Percentiles rank a stretch among this genome's conserved stretches.
Conservation (phyloP, 331 rosid genomes). For the Acacia pycnantha region DNA sequence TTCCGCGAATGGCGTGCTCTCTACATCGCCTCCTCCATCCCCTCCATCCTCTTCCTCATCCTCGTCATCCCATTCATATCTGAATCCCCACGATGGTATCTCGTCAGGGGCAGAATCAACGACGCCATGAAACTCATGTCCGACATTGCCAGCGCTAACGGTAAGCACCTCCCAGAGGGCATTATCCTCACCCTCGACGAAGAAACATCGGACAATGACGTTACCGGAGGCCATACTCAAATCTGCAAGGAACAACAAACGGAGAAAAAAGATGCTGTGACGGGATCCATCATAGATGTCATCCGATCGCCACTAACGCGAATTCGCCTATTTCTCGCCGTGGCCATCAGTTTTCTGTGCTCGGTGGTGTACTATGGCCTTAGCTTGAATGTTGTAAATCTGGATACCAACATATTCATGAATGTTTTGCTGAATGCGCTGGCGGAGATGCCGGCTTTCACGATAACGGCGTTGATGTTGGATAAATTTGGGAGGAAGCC, state of each 20-base stretch:
- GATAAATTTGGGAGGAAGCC: conserved; percentile 75
- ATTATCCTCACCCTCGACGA: conserved; percentile 53
- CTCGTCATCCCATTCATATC: conserved; percentile 57
- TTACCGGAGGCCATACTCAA: neutral
- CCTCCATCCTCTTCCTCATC: conserved; percentile 65
- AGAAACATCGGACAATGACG: conserved; percentile 23
- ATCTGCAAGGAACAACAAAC: neutral
- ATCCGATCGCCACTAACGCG: conserved; percentile 54
- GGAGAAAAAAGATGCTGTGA: conserved; percentile 29
- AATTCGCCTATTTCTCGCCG: conserved; percentile 46
- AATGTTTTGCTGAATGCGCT: conserved; percentile 63
- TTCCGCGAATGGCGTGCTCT: conserved; percentile 67
- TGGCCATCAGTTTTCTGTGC: conserved; percentile 57
- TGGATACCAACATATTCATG: conserved; percentile 63
- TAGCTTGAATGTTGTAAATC: conserved; percentile 74
- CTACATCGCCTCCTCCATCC: conserved; percentile 67
- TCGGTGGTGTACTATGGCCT: conserved; percentile 77
- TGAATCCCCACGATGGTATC: conserved; percentile 87
- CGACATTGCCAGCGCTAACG: conserved; percentile 55
- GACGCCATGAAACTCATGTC: conserved; percentile 68
- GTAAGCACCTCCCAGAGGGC: conserved; percentile 44
- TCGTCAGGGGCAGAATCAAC: conserved; percentile 50
- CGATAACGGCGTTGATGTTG: conserved; percentile 54
- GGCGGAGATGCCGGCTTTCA: conserved; percentile 76
- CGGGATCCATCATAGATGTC: conserved; percentile 53